A percentile compares a stretch with the other conserved stretches of the same genome.
phyloP scores from a whole-genome alignment of 2,329 filamentous ascomycete genomes.

The Fusarium multiceps region DNA sequence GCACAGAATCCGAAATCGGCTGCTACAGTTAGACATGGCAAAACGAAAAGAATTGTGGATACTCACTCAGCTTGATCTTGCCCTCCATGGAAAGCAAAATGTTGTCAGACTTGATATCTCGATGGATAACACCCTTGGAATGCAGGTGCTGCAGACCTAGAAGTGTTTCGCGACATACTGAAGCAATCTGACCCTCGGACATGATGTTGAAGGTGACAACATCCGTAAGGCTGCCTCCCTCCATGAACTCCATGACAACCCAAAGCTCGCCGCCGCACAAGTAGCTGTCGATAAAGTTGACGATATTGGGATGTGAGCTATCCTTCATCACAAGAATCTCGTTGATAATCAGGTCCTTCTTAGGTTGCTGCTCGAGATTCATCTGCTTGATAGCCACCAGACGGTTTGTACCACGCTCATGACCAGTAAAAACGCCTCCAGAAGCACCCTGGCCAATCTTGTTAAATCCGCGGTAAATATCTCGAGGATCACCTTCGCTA shows the following conservation, averaged over 20 bases:
- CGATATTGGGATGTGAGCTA: conserved; percentile 97
- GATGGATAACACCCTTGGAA: conserved; percentile 97
- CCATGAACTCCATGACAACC: conserved; percentile 99
- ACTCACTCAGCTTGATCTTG: conserved; percentile 95
- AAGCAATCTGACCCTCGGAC: conserved; percentile 96
- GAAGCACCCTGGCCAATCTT: conserved; percentile 99
- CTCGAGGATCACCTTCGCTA: conserved; percentile 86
- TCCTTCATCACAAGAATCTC: conserved; percentile 99
- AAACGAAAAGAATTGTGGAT: background rate
- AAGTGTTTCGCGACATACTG: conserved; percentile 92
- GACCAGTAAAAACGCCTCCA: conserved; percentile 92
- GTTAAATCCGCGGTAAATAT: conserved; percentile 85
- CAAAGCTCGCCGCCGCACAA: conserved; percentile 90
- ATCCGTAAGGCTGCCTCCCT: conserved; percentile 95
- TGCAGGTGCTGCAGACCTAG: conserved; percentile 94
- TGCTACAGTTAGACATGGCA: conserved; percentile 56
- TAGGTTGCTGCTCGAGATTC: conserved; percentile 98
- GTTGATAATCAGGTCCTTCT: conserved; percentile 99
- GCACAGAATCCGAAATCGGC: conserved; percentile 99
- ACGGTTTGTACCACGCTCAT: conserved; percentile 83
- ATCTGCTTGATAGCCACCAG: conserved; percentile 99
- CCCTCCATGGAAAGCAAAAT: conserved; percentile 93
- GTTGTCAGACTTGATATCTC: conserved; percentile 99
- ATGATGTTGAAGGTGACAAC: conserved; percentile 99
- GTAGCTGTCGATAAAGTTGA: conserved; percentile 99